These are phyloP conservation scores for Penicillium cosmopolitanum DNA, from an alignment of 495 filamentous ascomycete genomes.

Conservation along the genomic window DNA sequence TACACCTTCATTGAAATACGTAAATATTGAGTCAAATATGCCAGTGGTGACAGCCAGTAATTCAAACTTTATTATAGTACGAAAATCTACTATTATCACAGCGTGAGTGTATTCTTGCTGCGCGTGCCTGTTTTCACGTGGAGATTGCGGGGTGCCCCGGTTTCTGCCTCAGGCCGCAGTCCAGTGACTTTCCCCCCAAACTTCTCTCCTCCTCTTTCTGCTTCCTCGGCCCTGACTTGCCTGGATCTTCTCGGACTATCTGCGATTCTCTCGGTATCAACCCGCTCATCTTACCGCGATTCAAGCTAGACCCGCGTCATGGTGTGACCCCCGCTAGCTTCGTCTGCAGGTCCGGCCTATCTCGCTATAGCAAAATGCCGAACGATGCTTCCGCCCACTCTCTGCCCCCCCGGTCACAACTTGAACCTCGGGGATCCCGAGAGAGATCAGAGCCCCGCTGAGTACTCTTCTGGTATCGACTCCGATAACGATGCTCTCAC, in stretches of 20 bases:
- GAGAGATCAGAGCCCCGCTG: conserved; percentile 42
- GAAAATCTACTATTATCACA: background rate
- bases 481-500: conserved; percentile 39
- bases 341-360: conserved; percentile 17
- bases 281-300: conserved; percentile 10
- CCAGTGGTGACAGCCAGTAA: too few relatives aligned
- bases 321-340: conserved; percentile 31
- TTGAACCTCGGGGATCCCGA: conserved; percentile 26
- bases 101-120: too few relatives aligned
- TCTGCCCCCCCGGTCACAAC: conserved; percentile 31
- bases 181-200: conserved; percentile 15
- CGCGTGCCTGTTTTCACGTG: background rate
- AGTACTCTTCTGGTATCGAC: conserved; percentile 43
- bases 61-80: too few relatives aligned
- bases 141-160: conserved; percentile 31
- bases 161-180: conserved; percentile 32
- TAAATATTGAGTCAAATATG: too few relatives aligned
- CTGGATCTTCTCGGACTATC: conserved; percentile 24
- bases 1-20: too few relatives aligned
- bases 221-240: conserved; percentile 19
- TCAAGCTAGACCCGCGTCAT: conserved; percentile 24
- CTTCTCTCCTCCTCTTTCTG: conserved; percentile 18
- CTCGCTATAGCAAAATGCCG: conserved; percentile 49
- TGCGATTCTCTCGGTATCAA: conserved; percentile 13
- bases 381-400: conserved; percentile 35